A percentile compares a stretch with the other conserved stretches of the same genome.
Evolutionary conservation across 345 rosid genomes (phyloP).

Genomic region (Camelina laxa): DNA sequence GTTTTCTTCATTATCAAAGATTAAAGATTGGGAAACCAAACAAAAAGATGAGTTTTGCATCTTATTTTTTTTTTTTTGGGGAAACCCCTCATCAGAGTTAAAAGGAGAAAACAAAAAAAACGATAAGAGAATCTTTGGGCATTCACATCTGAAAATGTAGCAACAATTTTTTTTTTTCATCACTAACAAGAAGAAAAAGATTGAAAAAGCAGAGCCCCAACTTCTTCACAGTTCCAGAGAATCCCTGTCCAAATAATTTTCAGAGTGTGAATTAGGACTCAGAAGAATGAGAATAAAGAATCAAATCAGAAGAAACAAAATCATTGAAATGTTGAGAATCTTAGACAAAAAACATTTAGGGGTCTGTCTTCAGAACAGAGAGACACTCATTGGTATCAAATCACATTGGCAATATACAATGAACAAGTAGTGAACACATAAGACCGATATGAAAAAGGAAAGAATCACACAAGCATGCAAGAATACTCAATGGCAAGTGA

Average conservation of each 20-base stretch:
- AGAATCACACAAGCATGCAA: conserved; percentile 2
- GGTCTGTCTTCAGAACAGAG: conserved; percentile 20
- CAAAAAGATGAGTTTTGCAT: conserved; percentile 38
- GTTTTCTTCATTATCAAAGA: conserved; percentile 11
- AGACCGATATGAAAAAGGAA: conserved; percentile 16
- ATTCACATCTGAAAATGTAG: conserved; percentile 40
- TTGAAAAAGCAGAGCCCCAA: conserved; percentile 37
- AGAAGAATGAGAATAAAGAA: conserved; percentile 16
- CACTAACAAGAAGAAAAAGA: conserved; percentile 38
- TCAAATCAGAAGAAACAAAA: conserved; percentile 32
- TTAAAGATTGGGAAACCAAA: conserved; percentile 15
- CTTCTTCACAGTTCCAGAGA: conserved; percentile 43
- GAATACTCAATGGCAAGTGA: conserved; percentile 39
- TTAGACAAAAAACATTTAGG: conserved; percentile 25
- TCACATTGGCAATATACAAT: conserved; percentile 34
- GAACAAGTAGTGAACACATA: conserved; percentile 15
- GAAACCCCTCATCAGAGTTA: conserved; percentile 20
- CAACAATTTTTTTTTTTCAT: conserved; percentile 41
- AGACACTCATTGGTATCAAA: conserved; percentile 27
- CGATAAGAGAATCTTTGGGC: conserved; percentile 26
- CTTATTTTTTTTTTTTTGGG: conserved; percentile 37
- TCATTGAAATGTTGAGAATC: conserved; percentile 40
- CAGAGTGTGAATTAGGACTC: conserved; percentile 32
- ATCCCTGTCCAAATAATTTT: conserved; percentile 36
- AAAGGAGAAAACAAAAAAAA: not conserved